Evolutionary conservation across 2,329 filamentous ascomycete genomes (phyloP).

Genomic region (Decorospora gaudefroyi): DNA sequence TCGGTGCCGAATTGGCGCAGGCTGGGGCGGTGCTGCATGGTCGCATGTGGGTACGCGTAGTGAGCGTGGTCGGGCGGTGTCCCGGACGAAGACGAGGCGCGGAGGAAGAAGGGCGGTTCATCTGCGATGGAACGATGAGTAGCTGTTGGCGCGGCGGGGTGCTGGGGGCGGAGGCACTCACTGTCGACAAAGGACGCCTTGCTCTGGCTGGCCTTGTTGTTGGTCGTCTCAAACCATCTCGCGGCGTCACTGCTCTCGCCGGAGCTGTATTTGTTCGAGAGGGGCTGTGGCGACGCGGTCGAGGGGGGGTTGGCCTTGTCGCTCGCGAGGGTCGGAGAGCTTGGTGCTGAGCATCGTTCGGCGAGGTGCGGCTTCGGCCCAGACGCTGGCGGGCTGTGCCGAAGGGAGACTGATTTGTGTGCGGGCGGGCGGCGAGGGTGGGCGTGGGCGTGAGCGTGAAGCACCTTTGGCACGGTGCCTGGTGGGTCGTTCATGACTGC

Average conservation of each 20-base stretch:
- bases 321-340: conserved; percentile 38
- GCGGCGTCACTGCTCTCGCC: conserved; percentile 58
- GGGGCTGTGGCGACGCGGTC: conserved; percentile 43
- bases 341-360: conserved; percentile 19
- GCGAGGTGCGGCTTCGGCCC: conserved; percentile 1
- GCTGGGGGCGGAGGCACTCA: conserved; percentile 22
- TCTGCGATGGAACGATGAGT: conserved; percentile 31
- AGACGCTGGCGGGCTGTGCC: conserved; percentile 44
- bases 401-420: conserved; percentile 53
- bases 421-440: conserved; percentile 53
- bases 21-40: conserved; percentile 35
- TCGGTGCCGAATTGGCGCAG: conserved; percentile 51
- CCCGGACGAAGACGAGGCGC: conserved; percentile 52
- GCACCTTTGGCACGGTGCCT: conserved; percentile 20
- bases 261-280: conserved; percentile 50
- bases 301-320: conserved; percentile 50
- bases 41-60: conserved; percentile 15
- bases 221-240: conserved; percentile 58
- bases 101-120: conserved; percentile 53
- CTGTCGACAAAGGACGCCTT: conserved; percentile 50
- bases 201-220: conserved; percentile 52
- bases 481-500: conserved; percentile 32
- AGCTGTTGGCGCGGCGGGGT: neutral
- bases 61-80: conserved; percentile 48
- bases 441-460: conserved; percentile 21